Percentiles rank a stretch among this genome's conserved stretches.
These are phyloP conservation scores for Salvia miltiorrhiza DNA, from an alignment of 257 asterid genomes.

Conservation along the genomic window DNA sequence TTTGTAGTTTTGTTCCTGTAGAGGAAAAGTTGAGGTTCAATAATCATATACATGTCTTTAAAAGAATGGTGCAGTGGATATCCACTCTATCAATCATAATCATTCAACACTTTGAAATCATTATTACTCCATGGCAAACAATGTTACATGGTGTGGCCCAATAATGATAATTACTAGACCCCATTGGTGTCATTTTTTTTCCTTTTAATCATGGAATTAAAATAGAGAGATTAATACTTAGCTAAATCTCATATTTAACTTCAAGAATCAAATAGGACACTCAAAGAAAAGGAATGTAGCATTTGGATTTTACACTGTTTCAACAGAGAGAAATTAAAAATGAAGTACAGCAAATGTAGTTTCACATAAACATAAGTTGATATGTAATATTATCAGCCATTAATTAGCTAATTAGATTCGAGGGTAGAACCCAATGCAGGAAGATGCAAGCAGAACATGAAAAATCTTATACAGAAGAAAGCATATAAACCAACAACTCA, in stretches of 20 bases:
- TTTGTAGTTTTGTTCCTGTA: conserved; percentile 10
- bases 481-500: conserved; percentile 26
- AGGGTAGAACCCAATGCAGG: neutral
- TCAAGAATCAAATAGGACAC: no score
- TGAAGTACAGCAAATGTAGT: no score
- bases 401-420: no score
- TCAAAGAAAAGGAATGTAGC: no score
- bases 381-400: no score
- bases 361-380: no score
- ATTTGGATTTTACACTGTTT: no score
- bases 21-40: conserved; percentile 31
- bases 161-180: conserved; percentile 27
- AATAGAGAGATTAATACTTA: neutral
- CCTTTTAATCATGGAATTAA: neutral
- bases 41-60: conserved; percentile 29
- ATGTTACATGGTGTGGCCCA: conserved; percentile 53
- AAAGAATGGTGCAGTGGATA: conserved; percentile 30
- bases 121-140: conserved; percentile 41
- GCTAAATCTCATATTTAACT: neutral
- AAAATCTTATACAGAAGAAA: conserved; percentile 47
- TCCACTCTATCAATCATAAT: conserved; percentile 30
- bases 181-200: neutral
- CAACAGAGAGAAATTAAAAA: no score
- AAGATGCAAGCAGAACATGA: conserved; percentile 27
- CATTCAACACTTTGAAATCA: conserved; percentile 22